Conservation (phyloP, 179 eudicot genomes). For the Spergularia azorica region DNA sequence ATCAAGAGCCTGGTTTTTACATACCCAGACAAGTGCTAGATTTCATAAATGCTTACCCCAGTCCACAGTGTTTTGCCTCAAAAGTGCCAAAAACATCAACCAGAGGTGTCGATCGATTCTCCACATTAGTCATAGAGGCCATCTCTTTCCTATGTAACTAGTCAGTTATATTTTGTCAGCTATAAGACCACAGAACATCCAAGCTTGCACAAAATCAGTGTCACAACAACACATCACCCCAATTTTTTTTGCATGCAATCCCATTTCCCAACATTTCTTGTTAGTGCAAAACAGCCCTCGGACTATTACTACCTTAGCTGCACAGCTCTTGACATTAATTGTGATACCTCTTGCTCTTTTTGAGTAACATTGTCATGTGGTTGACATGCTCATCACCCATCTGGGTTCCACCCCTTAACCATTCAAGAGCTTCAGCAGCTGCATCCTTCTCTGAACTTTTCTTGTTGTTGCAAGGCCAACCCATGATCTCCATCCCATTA, state of each 20-base stretch:
- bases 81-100: neutral
- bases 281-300: neutral
- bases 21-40: neutral
- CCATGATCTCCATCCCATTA: conserved; percentile 74
- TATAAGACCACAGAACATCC: no score
- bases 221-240: no score
- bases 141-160: no score
- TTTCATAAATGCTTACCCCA: neutral
- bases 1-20: neutral
- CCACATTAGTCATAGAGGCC: no score
- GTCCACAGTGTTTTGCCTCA: neutral
- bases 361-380: conserved; percentile 62
- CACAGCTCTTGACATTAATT: neutral
- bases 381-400: conserved; percentile 48
- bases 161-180: no score
- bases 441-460: conserved; percentile 90
- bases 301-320: neutral
- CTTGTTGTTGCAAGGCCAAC: conserved; percentile 72
- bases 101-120: no score
- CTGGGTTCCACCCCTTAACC: conserved; percentile 73
- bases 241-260: neutral
- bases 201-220: no score
- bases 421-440: conserved; percentile 73
- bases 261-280: neutral
- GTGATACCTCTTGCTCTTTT: conserved; percentile 54